Evolutionary conservation across 192 early-diverging fungal species (phyloP).

Genomic region (Coemansia sp.): DNA sequence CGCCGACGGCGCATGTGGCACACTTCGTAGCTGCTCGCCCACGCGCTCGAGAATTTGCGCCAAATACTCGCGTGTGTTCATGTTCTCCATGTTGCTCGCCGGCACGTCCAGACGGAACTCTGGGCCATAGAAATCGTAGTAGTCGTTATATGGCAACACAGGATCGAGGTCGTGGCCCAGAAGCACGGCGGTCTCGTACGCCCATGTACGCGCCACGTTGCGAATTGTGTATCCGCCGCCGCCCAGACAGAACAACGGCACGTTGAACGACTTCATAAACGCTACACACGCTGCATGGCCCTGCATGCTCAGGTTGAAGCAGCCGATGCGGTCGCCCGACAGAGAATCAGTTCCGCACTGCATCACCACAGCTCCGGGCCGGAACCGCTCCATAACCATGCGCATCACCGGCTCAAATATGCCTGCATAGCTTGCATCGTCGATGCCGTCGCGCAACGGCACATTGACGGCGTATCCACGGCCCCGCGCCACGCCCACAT

Average conservation of each 20-base stretch:
- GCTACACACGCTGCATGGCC: constrained; percentile 94
- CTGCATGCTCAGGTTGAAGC: constrained; percentile 91
- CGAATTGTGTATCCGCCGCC: constrained; percentile 98
- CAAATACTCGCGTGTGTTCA: constrained; percentile 82
- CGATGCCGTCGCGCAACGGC: constrained; percentile 90
- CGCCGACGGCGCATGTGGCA: constrained; percentile 64
- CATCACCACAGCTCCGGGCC: constrained; percentile 86
- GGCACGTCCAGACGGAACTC: constrained; percentile 87
- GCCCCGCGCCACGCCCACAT: constrained; percentile 85
- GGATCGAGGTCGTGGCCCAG: constrained; percentile 69
- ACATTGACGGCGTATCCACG: constrained; percentile 94
- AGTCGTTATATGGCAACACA: constrained; percentile 83
- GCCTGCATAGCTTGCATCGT: constrained; percentile 88
- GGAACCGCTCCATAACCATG: constrained; percentile 87
- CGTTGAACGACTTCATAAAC: constrained; percentile 87
- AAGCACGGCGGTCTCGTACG: constrained; percentile 88
- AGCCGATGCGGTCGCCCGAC: constrained; percentile 89
- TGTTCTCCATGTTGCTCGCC: constrained; percentile 86
- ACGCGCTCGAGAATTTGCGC: constrained; percentile 61
- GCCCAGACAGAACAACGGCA: constrained; percentile 90
- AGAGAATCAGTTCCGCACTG: constrained; percentile 97
- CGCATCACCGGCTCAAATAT: constrained; percentile 86
- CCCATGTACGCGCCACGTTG: constrained; percentile 93
- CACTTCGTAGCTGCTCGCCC: constrained; percentile 59
- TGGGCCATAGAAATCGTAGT: constrained; percentile 89